Conservation (phyloP, 306 rosid species). For the Cicer yamashitae region DNA sequence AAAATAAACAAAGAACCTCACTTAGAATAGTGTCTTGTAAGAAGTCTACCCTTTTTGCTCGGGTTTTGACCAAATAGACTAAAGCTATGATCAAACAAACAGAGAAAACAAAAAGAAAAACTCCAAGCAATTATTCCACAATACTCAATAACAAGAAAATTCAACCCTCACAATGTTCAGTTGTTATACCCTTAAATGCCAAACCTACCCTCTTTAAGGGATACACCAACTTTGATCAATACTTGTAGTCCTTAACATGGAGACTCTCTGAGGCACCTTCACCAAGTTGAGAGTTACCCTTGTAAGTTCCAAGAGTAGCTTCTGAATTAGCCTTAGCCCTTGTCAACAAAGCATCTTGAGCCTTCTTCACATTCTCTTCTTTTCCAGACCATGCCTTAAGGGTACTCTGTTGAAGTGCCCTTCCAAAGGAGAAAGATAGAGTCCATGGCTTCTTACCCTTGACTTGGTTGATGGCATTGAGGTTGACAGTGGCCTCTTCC, state of each 20-base stretch:
- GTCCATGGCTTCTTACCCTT: constrained; percentile 60
- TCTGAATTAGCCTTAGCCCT: constrained; percentile 57
- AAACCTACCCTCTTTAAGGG: constrained; percentile 17
- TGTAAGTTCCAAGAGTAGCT: constrained; percentile 53
- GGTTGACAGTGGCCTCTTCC: constrained; percentile 51
- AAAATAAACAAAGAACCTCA: constrained; percentile 27
- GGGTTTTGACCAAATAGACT: constrained; percentile 28
- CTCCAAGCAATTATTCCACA: constrained; percentile 41
- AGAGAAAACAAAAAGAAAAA: constrained; percentile 5
- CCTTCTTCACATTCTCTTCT: constrained; percentile 51
- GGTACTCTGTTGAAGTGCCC: constrained; percentile 58
- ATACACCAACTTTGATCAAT: constrained; percentile 39
- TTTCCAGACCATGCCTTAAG: constrained; percentile 55
- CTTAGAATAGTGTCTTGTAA: constrained; percentile 9
- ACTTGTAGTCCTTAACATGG: constrained; percentile 47
- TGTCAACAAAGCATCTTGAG: constrained; percentile 46
- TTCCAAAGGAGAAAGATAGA: constrained; percentile 56
- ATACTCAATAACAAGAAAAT: constrained; percentile 34
- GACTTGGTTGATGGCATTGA: constrained; percentile 53
- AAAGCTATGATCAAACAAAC: constrained; percentile 17
- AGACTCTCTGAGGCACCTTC: constrained; percentile 50
- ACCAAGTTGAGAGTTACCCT: constrained; percentile 46
- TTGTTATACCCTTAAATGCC: constrained; percentile 5
- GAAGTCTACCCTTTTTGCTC: background rate
- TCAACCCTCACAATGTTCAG: background rate